Percentiles rank a stretch among this genome's conserved stretches.
phyloP scores from a whole-genome alignment of 73 alveolate species.

The Paramecium octaurelia region DNA sequence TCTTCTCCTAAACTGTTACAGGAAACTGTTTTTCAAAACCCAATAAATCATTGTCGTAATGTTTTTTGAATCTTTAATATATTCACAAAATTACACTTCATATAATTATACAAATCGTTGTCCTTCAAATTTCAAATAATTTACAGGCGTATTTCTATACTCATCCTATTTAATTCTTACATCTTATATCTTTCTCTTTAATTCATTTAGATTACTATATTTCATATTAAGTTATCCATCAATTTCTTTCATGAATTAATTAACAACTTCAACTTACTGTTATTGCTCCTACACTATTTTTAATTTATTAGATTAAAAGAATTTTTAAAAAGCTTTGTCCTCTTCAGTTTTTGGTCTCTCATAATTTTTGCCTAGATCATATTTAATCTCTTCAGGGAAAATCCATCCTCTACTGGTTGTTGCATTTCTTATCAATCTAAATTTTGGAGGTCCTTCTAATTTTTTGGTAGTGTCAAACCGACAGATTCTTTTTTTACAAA shows the following conservation, averaged over 20 bases:
- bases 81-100: neutral
- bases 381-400: neutral
- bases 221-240: neutral
- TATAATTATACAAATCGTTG: neutral
- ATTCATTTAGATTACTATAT: neutral
- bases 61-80: neutral
- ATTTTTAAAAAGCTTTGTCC: neutral
- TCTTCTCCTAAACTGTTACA: neutral
- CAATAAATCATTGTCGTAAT: neutral
- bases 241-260: neutral
- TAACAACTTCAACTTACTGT: neutral
- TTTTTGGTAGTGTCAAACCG: neutral
- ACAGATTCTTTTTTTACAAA: neutral
- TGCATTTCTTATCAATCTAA: neutral
- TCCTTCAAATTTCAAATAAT: neutral
- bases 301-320: neutral
- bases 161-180: neutral
- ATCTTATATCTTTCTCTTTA: neutral
- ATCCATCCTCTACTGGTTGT: neutral
- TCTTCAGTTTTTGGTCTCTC: neutral
- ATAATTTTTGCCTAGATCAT: constrained; percentile 12
- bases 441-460: neutral
- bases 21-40: neutral
- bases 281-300: neutral
- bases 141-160: neutral